phyloP scores from a whole-genome alignment of 176 grass and related monocot species.

The Triticum urartu region DNA sequence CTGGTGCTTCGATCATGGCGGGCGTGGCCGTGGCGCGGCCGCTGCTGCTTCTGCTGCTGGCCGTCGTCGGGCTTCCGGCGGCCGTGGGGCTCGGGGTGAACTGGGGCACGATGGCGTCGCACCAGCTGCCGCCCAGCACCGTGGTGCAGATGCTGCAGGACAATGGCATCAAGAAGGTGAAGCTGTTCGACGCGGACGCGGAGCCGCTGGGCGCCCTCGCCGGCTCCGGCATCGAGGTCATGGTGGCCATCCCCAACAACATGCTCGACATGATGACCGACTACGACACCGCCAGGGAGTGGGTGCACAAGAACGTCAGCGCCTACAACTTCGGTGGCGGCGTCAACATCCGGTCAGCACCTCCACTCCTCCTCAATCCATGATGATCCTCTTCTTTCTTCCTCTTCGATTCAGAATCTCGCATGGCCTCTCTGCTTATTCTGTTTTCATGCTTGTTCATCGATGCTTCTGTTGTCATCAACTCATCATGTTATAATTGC shows the following conservation, averaged over 20 bases:
- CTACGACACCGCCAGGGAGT: slow-evolving; percentile 55
- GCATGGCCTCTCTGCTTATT: background rate
- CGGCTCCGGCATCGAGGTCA: slow-evolving; percentile 57
- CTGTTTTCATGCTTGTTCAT: background rate
- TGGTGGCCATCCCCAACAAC: slow-evolving; percentile 65
- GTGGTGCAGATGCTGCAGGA: slow-evolving; percentile 60
- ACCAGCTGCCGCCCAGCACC: slow-evolving; percentile 51
- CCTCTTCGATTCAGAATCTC: background rate
- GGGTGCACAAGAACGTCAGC: slow-evolving; percentile 68
- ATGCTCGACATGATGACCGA: slow-evolving; percentile 61
- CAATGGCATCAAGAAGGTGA: slow-evolving; percentile 67
- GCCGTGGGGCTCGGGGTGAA: slow-evolving; percentile 59
- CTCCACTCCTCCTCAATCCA: too few relatives aligned
- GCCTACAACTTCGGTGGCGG: slow-evolving; percentile 65
- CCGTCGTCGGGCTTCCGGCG: background rate
- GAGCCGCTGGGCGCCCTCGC: slow-evolving; percentile 51
- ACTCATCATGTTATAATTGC: background rate
- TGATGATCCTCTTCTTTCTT: background rate
- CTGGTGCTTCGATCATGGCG: slow-evolving; percentile 15
- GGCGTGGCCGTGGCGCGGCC: background rate
- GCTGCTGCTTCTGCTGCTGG: background rate
- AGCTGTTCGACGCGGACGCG: slow-evolving; percentile 66
- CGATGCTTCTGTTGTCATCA: background rate
- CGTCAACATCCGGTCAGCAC: slow-evolving; percentile 57
- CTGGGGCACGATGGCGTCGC: slow-evolving; percentile 79